phyloP scores from a whole-genome alignment of 2,329 filamentous ascomycete species.

The Penicillium sclerotiorum region DNA sequence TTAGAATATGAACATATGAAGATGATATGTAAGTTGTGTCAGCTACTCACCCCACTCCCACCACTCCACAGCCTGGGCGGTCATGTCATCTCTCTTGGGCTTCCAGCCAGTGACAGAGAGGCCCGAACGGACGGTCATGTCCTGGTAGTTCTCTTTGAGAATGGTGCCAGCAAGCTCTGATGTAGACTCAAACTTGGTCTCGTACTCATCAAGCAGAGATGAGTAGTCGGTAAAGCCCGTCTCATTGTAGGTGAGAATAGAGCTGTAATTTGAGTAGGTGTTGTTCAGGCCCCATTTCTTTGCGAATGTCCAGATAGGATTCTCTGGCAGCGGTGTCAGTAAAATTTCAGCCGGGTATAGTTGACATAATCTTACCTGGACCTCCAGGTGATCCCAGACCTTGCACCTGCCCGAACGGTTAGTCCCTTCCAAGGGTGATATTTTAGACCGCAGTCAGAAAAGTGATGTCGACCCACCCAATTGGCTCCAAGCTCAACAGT shows the following conservation, averaged over 20 bases:
- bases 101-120: constrained; percentile 65
- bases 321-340: constrained; percentile 19
- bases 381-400: constrained; percentile 43
- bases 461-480: constrained; percentile 60
- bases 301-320: constrained; percentile 61
- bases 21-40: no score
- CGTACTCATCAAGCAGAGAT: constrained; percentile 54
- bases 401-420: no score
- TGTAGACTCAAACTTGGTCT: constrained; percentile 49
- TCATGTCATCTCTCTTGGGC: constrained; percentile 43
- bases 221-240: constrained; percentile 57
- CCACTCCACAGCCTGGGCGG: constrained; percentile 63
- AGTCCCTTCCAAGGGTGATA: no score
- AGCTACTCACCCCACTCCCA: constrained; percentile 51
- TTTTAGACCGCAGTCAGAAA: no score
- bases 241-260: constrained; percentile 63
- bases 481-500: constrained; percentile 68
- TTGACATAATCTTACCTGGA: constrained; percentile 22
- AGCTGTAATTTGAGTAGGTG: constrained; percentile 60
- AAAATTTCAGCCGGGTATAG: not conserved
- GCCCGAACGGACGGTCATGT: constrained; percentile 62
- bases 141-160: constrained; percentile 63
- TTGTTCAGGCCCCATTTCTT: constrained; percentile 48
- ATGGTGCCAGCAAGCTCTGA: constrained; percentile 60
- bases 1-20: not conserved